Base-by-base conservation (phyloP, 2,329 filamentous ascomycete species). In the Scopulariopsis brevicaulis region DNA sequence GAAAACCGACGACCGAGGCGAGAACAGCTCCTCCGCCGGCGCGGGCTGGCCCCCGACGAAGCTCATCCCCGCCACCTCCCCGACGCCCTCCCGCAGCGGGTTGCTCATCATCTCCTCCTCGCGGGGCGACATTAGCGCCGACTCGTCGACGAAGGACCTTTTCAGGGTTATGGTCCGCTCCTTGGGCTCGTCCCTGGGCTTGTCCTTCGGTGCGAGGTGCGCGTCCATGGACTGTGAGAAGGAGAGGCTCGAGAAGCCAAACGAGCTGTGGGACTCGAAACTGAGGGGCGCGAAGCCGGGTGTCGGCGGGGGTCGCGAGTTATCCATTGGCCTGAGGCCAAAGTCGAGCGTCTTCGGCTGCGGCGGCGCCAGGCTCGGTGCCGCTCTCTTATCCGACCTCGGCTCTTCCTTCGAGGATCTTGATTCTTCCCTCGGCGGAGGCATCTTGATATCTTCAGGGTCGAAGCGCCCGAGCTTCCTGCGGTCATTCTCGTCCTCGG, bases 61-160 rank as follows among this genome's bases (percentile, higher is more conserved):
- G 43, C 74, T 75, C 73, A 83, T 73, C 12, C 77, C 78, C 1
- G 73, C 64, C 34, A 77, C 64, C 32, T 72, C 73, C 7, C 75
- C 28, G 35, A 35, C 14, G 59, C 40, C 40, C 37, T 77, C 73
- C 58, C 82, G 81, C 55, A 88, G 76, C 1, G 84, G 82, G 60
- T 87, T 86, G 61, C 79, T 82, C 2, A 85, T 90, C 76, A 91
- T 91, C 18, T 85, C 82, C 64, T 87, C 85, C 1, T 77, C 84
- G 51, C 87, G 80, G 0, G 89, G 88, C 2, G 87, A 90, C 76
- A 90, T 79, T 11, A 89, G 71, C 14, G 83, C 75, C 53, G 83
- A 79, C 12, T 80, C 76, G 15, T 75, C 73, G 1, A 73, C 69
- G 40, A 69, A 63, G 14, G 64, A 65, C n/a, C 46, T 20, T 22